Percentiles rank a stretch among this genome's conserved stretches.
phyloP scores from a whole-genome alignment of 176 grass and related monocot species.

The Sorghum bicolor region Sorghum_bicolor_NCBIv3 NC_012870.2:79301001-79301500 shows the following conservation, averaged over 20 bases:
- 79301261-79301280: slow-evolving; percentile 42
- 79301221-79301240: background rate
- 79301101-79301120: too few species aligned
- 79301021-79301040: too few species aligned
- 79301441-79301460: slow-evolving; percentile 12
- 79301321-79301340: slow-evolving; percentile 23
- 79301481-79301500: slow-evolving; percentile 12
- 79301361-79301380: slow-evolving; percentile 31
- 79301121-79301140: too few species aligned
- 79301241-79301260: background rate
- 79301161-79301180: too few species aligned
- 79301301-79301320: slow-evolving; percentile 39
- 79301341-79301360: slow-evolving; percentile 14
- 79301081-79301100: too few species aligned
- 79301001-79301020: too few species aligned
- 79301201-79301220: background rate
- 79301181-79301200: too few species aligned
- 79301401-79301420: slow-evolving; percentile 10
- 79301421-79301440: slow-evolving; percentile 28
- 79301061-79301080: too few species aligned
- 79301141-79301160: too few species aligned
- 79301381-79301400: slow-evolving; percentile 45
- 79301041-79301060: too few species aligned
- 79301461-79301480: slow-evolving; percentile 6
- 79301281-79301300: slow-evolving; percentile 34